Evolutionary conservation across 73 alveolate species (phyloP).

Genomic region (Paramecium octaurelia): DNA sequence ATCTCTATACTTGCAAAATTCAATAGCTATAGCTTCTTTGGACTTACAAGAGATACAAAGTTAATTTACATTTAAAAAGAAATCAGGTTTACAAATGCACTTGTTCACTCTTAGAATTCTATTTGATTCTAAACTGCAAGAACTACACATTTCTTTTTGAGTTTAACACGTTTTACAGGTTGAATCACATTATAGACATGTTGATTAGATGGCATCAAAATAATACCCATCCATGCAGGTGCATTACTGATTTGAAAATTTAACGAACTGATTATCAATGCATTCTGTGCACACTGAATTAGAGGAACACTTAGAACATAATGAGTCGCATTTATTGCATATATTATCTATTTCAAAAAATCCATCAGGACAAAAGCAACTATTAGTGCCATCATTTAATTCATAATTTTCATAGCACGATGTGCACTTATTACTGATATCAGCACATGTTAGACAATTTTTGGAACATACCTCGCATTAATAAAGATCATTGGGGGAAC

Average conservation of each 20-base stretch:
- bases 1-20: neutral
- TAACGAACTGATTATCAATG: neutral
- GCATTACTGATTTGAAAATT: neutral
- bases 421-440: neutral
- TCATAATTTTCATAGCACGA: neutral
- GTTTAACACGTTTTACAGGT: neutral
- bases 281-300: neutral
- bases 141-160: neutral
- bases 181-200: neutral
- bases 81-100: neutral
- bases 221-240: neutral
- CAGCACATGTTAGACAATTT: neutral
- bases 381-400: neutral
- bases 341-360: neutral
- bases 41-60: neutral
- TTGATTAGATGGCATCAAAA: neutral
- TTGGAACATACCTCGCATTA: neutral
- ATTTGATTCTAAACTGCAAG: neutral
- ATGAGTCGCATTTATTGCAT: neutral
- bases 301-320: neutral
- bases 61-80: neutral
- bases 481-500: neutral
- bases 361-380: neutral
- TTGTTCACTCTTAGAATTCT: neutral
- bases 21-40: neutral